A percentile compares a stretch with the other conserved stretches of the same genome.
Conservation (phyloP, 129 eudicot species). For the Flaveria brownii region DNA sequence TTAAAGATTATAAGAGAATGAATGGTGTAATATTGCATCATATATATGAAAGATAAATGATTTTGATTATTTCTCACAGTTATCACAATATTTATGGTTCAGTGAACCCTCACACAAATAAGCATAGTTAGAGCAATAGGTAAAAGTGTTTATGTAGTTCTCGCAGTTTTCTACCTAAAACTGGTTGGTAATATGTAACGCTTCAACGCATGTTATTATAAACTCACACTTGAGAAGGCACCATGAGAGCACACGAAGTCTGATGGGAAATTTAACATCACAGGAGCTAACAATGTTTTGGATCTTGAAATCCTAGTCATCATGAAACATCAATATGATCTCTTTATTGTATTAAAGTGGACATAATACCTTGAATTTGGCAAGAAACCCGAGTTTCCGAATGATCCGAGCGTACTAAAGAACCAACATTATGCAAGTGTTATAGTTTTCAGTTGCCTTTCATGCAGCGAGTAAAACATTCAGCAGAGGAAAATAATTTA, state of each 20-base stretch:
- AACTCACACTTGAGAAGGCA: conserved; percentile 87
- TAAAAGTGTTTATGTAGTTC: too few relatives aligned
- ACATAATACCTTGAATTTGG: conserved; percentile 78
- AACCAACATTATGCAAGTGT: conserved; percentile 11
- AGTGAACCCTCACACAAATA: too few relatives aligned
- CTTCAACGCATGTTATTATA: neutral
- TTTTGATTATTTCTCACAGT: too few relatives aligned
- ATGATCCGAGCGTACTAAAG: conserved; percentile 84
- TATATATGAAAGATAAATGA: neutral
- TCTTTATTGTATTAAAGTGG: neutral
- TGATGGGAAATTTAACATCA: conserved; percentile 89
- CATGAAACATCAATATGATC: neutral
- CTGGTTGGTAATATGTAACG: too few relatives aligned
- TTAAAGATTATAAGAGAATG: neutral
- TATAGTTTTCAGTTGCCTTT: conserved; percentile 29
- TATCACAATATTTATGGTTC: too few relatives aligned
- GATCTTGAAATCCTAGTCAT: conserved; percentile 75
- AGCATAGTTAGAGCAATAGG: too few relatives aligned
- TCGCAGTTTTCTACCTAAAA: too few relatives aligned
- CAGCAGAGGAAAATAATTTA: too few relatives aligned
- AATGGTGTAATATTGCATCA: neutral
- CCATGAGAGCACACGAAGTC: conserved; percentile 83
- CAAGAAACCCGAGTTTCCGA: conserved; percentile 89
- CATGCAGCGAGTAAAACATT: conserved; percentile 61
- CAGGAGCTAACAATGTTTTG: conserved; percentile 95